Evolutionary conservation across 306 rosid genomes (phyloP).

Genomic region (Senna siamea): DNA sequence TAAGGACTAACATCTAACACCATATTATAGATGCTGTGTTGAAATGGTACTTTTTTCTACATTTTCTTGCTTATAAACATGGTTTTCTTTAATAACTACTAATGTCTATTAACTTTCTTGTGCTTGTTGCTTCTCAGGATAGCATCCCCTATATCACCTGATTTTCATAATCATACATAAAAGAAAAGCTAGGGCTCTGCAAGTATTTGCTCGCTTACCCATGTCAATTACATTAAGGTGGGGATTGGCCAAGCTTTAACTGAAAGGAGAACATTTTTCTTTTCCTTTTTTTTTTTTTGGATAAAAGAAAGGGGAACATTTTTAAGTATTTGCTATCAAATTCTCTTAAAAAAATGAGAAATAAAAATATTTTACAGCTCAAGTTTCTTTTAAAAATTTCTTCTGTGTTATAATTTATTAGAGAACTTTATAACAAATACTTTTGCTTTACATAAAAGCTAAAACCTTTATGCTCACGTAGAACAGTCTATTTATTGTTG

Average conservation of each 20-base stretch:
- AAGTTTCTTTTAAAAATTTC: too few relatives aligned
- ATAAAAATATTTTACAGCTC: too few relatives aligned
- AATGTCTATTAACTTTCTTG: slow-evolving; percentile 15
- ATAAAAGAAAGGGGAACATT: neutral
- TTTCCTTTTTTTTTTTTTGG: too few relatives aligned
- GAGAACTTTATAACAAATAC: too few relatives aligned
- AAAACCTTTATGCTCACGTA: neutral
- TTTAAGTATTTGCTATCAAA: too few relatives aligned
- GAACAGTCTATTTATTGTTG: slow-evolving; percentile 13
- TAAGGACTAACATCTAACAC: neutral
- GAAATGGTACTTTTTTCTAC: neutral
- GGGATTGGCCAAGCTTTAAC: slow-evolving; percentile 1
- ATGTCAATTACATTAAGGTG: neutral
- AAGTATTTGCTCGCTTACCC: too few relatives aligned
- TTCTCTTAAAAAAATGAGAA: too few relatives aligned
- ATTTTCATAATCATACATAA: too few relatives aligned
- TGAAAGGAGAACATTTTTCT: neutral
- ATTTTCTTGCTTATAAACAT: neutral
- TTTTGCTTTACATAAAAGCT: too few relatives aligned
- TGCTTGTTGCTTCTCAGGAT: neutral
- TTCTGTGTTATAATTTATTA: too few relatives aligned
- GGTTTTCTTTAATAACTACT: slow-evolving; percentile 21
- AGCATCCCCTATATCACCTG: slow-evolving; percentile 5
- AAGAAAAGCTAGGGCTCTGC: too few relatives aligned
- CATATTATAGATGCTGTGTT: neutral